These are phyloP conservation scores for Candida namnaoensis DNA, from an alignment of 805 yeast genomes.

Conservation along the genomic window DNA sequence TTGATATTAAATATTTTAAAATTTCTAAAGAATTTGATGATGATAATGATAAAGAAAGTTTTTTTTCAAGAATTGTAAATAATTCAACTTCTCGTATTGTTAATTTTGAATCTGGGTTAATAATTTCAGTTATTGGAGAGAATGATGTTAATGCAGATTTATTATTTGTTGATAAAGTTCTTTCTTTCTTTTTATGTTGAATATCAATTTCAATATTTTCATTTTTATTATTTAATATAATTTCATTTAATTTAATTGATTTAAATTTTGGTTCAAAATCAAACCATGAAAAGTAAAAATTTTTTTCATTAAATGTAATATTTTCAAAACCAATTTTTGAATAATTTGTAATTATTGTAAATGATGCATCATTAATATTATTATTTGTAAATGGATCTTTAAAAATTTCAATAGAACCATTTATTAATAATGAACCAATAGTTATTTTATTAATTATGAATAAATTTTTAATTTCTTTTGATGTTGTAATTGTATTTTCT, in stretches of 20 bases:
- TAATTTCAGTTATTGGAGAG: slow-evolving; percentile 19
- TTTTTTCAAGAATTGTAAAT: slow-evolving; percentile 5
- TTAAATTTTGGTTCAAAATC: slow-evolving; percentile 30
- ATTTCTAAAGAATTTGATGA: slow-evolving; percentile 20
- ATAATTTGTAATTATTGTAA: slow-evolving; percentile 13
- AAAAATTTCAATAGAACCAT: slow-evolving; percentile 25
- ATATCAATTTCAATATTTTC: slow-evolving; percentile 18
- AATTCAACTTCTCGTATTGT: slow-evolving; percentile 16
- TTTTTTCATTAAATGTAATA: slow-evolving; percentile 8
- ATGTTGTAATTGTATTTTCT: background rate
- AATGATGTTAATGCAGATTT: background rate
- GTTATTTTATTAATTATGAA: slow-evolving; percentile 7
- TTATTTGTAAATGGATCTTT: slow-evolving; percentile 3
- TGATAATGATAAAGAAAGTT: slow-evolving; percentile 5
- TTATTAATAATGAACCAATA: slow-evolving; percentile 18
- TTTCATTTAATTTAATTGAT: slow-evolving; percentile 9
- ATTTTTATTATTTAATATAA: slow-evolving; percentile 5
- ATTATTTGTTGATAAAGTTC: background rate
- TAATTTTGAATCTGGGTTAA: slow-evolving; percentile 18
- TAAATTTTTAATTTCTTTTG: background rate
- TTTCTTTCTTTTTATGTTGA: slow-evolving; percentile 6
- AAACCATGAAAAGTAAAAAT: slow-evolving; percentile 25
- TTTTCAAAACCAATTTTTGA: slow-evolving; percentile 18
- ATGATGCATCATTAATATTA: slow-evolving; percentile 2
- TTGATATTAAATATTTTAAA: slow-evolving; percentile 12